Percentiles rank a stretch among this genome's conserved stretches.
Evolutionary conservation across 129 eudicot species (phyloP).

Genomic region (Gnaphalium uliginosum): DNA sequence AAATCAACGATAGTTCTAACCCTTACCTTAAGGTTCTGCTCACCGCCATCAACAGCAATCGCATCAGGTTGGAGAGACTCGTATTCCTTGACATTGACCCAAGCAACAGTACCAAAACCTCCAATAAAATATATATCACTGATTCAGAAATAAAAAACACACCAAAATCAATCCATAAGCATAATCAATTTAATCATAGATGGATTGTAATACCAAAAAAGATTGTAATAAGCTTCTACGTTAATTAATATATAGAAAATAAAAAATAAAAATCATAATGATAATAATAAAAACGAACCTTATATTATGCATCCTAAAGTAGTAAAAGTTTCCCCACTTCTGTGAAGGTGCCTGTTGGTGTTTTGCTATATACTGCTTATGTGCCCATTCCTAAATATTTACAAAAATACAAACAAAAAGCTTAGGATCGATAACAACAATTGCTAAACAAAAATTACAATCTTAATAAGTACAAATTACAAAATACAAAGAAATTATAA

Average conservation of each 20-base stretch:
- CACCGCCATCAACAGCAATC: conserved; percentile 94
- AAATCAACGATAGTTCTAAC: neutral
- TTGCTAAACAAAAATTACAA: neutral
- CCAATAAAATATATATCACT: conserved; percentile 99
- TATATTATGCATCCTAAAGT: conserved; percentile 95
- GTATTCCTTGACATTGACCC: conserved; percentile 95
- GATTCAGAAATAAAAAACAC: conserved; percentile 17
- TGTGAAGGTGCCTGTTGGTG: conserved; percentile 98
- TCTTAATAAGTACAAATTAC: neutral
- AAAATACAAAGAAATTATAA: neutral
- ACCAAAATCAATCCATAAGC: neutral
- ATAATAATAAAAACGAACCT: conserved; percentile 38
- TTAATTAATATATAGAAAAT: neutral
- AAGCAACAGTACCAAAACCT: conserved; percentile 98
- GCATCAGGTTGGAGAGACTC: conserved; percentile 82
- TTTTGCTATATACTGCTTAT: conserved; percentile 83
- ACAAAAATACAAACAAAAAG: neutral
- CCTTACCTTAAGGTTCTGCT: conserved; percentile 84
- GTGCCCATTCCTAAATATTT: conserved; percentile 83
- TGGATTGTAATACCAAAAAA: neutral
- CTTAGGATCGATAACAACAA: neutral
- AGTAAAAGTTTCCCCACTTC: conserved; percentile 97
- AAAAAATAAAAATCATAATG: too few species aligned
- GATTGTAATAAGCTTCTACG: neutral
- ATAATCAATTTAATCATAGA: neutral